Conservation (phyloP, 2,329 filamentous ascomycete genomes). For the Cytospora mali region DNA sequence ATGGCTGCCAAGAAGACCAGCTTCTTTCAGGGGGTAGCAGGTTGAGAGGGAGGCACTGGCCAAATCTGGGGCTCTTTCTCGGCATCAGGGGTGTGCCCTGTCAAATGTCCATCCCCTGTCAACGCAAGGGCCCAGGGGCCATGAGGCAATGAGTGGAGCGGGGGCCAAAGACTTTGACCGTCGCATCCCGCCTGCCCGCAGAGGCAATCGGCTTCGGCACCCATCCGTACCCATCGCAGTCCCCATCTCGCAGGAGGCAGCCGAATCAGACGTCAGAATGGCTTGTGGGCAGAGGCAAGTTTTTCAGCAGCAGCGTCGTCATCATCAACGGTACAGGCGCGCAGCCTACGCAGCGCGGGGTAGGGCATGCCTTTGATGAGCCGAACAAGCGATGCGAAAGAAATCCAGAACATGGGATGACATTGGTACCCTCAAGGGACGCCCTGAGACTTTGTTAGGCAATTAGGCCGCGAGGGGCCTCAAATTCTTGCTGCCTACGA, state of each 20-base stretch:
- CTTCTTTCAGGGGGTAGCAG: slow-evolving; percentile 14
- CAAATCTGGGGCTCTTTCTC: slow-evolving; percentile 9
- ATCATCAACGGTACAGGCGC: slow-evolving; percentile 17
- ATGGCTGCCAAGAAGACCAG: slow-evolving; percentile 9
- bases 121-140: slow-evolving; percentile 7
- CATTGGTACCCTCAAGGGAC: background rate
- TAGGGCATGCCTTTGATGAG: slow-evolving; percentile 6
- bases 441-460: background rate
- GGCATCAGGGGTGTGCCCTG: slow-evolving; percentile 12
- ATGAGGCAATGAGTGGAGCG: slow-evolving; percentile 9
- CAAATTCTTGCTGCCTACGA: background rate
- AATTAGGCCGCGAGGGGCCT: background rate
- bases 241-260: slow-evolving; percentile 7
- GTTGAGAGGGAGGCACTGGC: slow-evolving; percentile 7
- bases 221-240: slow-evolving; percentile 10
- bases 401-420: slow-evolving; percentile 1
- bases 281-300: slow-evolving; percentile 5
- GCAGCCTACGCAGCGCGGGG: slow-evolving; percentile 5
- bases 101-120: slow-evolving; percentile 6
- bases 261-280: slow-evolving; percentile 12
- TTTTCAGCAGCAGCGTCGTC: slow-evolving; percentile 4
- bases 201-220: background rate
- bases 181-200: slow-evolving; percentile 12
- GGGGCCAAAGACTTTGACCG: slow-evolving; percentile 3
- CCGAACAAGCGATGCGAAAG: slow-evolving; percentile 20